Percentiles rank a stretch among this genome's conserved stretches.
phyloP scores from a whole-genome alignment of 2,329 filamentous ascomycete genomes.

The Beauveria asiatica region DNA sequence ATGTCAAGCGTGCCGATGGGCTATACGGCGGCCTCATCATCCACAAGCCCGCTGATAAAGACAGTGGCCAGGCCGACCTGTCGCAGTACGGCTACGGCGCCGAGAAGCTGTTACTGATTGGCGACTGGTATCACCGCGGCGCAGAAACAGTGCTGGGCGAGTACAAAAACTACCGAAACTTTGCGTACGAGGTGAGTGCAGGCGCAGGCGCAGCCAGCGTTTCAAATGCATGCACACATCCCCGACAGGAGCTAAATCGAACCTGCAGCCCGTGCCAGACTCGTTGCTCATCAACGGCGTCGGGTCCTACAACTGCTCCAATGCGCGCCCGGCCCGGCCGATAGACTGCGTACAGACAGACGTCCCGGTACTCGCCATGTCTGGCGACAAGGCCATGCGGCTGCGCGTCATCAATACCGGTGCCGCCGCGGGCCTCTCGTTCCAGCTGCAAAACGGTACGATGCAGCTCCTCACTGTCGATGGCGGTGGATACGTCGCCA shows the following conservation, averaged over 20 bases:
- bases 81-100: slow-evolving; percentile 8
- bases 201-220: not conserved
- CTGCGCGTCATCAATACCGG: slow-evolving; percentile 12
- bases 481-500: slow-evolving; percentile 12
- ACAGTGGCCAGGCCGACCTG: not conserved
- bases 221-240: not conserved
- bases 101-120: slow-evolving; percentile 11
- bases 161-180: slow-evolving; percentile 11
- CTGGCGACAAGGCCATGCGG: slow-evolving; percentile 6
- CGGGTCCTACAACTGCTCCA: slow-evolving; percentile 12
- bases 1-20: slow-evolving; percentile 13
- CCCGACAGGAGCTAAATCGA: not conserved
- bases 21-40: slow-evolving; percentile 13
- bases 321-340: slow-evolving; percentile 2
- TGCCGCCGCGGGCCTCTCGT: slow-evolving; percentile 12
- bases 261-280: slow-evolving; percentile 9
- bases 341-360: slow-evolving; percentile 10
- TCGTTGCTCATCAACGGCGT: slow-evolving; percentile 13
- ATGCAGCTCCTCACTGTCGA: slow-evolving; percentile 16
- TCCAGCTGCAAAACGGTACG: slow-evolving; percentile 10
- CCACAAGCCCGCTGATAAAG: slow-evolving; percentile 4
- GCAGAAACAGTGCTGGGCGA: slow-evolving; percentile 6
- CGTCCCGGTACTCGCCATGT: not conserved
- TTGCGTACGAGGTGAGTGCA: slow-evolving; percentile 11
- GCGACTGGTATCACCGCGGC: slow-evolving; percentile 13